These are phyloP conservation scores for Puccinia horiana DNA, from an alignment of 1,284 basidiomycete genomes.

Conservation along the genomic window DNA sequence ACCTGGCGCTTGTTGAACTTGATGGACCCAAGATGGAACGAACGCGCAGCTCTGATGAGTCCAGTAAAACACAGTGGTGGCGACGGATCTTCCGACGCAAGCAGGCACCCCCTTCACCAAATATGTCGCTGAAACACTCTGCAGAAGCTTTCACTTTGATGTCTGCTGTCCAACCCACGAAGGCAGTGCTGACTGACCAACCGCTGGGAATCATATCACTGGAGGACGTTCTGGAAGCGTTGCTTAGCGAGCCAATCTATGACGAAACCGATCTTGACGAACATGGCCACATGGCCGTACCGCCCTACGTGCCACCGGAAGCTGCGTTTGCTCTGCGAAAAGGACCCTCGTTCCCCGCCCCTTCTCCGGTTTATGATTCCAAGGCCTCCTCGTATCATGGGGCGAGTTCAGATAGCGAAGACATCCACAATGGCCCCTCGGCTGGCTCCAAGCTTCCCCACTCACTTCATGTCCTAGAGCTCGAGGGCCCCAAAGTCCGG, in stretches of 20 bases:
- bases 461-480: background rate
- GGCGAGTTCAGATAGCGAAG: background rate
- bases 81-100: slow-evolving; percentile 65
- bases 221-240: slow-evolving; percentile 88
- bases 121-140: background rate
- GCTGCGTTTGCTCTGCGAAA: slow-evolving; percentile 23
- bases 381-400: background rate
- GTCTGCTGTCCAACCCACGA: slow-evolving; percentile 55
- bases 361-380: slow-evolving; percentile 2
- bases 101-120: slow-evolving; percentile 54
- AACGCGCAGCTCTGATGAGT: slow-evolving; percentile 56
- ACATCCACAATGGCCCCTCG: background rate
- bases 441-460: background rate
- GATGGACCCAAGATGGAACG: slow-evolving; percentile 57
- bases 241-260: slow-evolving; percentile 85
- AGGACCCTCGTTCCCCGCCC: background rate
- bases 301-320: slow-evolving; percentile 39
- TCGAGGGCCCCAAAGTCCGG: background rate
- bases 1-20: slow-evolving; percentile 59
- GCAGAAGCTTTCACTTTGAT: background rate
- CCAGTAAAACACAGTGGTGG: slow-evolving; percentile 58
- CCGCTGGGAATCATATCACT: slow-evolving; percentile 89
- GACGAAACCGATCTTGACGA: slow-evolving; percentile 64
- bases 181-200: background rate
- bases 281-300: slow-evolving; percentile 35